These are phyloP conservation scores for Nemania sp. DNA, from an alignment of 2,329 filamentous ascomycete species.

Conservation along the genomic window DNA sequence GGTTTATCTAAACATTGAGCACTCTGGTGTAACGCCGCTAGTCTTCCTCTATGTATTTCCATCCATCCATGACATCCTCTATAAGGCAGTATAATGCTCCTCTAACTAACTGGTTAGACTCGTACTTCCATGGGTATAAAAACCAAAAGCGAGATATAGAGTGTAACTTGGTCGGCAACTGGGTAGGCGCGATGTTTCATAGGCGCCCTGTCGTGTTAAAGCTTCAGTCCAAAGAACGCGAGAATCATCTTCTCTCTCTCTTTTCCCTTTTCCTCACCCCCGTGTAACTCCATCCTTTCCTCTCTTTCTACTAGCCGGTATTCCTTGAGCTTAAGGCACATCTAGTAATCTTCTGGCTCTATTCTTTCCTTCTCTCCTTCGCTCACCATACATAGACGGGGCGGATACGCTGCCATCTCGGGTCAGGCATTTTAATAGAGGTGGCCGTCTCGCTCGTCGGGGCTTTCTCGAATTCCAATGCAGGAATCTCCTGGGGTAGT, in stretches of 20 bases:
- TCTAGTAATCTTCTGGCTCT: slow-evolving; percentile 3
- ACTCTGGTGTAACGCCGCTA: no score
- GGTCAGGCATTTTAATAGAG: slow-evolving; percentile 4
- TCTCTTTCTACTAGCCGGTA: slow-evolving; percentile 11
- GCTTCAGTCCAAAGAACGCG: slow-evolving; percentile 25
- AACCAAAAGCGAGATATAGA: not conserved
- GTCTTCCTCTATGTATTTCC: not conserved
- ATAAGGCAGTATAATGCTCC: slow-evolving; percentile 1
- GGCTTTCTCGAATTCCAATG: slow-evolving; percentile 22
- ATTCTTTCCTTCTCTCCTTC: not conserved
- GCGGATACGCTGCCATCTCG: slow-evolving; percentile 25
- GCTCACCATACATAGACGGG: slow-evolving; percentile 26
- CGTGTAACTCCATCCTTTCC: slow-evolving; percentile 9
- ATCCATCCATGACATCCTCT: not conserved
- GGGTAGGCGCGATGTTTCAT: slow-evolving; percentile 12
- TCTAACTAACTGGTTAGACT: not conserved
- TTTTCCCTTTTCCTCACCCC: not conserved
- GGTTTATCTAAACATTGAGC: no score
- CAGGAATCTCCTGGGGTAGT: slow-evolving; percentile 1
- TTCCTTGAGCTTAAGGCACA: slow-evolving; percentile 1
- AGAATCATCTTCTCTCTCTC: not conserved
- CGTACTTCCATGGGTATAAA: slow-evolving; percentile 7
- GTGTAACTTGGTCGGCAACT: slow-evolving; percentile 12
- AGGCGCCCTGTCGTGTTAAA: slow-evolving; percentile 19
- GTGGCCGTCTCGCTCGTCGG: slow-evolving; percentile 14